phyloP scores from a whole-genome alignment of 805 yeast genomes.

The Schizosaccharomyces octosporus region DNA sequence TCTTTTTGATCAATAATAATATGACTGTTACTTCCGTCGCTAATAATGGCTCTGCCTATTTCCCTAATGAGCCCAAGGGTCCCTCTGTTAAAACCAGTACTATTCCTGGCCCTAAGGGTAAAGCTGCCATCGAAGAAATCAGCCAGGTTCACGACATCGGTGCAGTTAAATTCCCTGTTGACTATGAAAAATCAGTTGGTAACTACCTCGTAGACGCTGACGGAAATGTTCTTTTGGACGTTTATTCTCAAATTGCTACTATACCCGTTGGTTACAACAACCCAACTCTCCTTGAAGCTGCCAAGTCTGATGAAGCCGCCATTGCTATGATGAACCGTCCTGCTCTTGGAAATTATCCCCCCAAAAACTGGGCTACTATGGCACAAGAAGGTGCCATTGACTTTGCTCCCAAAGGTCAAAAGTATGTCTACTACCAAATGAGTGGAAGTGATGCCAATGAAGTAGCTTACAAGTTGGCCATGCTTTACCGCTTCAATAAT shows the following conservation, averaged over 20 bases:
- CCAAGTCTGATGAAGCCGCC: constrained; percentile 43
- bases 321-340: constrained; percentile 62
- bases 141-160: constrained; percentile 12
- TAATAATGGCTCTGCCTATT: constrained; percentile 17
- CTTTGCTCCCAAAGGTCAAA: constrained; percentile 59
- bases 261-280: constrained; percentile 70
- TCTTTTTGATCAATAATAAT: neutral
- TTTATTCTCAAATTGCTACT: constrained; percentile 65
- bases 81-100: constrained; percentile 35
- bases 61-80: constrained; percentile 55
- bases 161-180: constrained; percentile 52
- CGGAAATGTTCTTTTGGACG: constrained; percentile 51
- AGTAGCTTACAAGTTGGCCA: constrained; percentile 69
- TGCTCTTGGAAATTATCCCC: constrained; percentile 63
- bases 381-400: constrained; percentile 35
- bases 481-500: constrained; percentile 40
- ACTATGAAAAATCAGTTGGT: constrained; percentile 49
- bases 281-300: constrained; percentile 46
- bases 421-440: constrained; percentile 51
- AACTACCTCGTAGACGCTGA: constrained; percentile 63
- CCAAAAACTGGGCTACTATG: constrained; percentile 27
- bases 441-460: constrained; percentile 80
- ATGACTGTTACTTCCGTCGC: neutral
- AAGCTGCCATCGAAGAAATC: constrained; percentile 20
- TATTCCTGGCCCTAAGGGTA: constrained; percentile 56